phyloP scores from a whole-genome alignment of 495 filamentous ascomycete species.

The Penicillium bialowiezense region DNA sequence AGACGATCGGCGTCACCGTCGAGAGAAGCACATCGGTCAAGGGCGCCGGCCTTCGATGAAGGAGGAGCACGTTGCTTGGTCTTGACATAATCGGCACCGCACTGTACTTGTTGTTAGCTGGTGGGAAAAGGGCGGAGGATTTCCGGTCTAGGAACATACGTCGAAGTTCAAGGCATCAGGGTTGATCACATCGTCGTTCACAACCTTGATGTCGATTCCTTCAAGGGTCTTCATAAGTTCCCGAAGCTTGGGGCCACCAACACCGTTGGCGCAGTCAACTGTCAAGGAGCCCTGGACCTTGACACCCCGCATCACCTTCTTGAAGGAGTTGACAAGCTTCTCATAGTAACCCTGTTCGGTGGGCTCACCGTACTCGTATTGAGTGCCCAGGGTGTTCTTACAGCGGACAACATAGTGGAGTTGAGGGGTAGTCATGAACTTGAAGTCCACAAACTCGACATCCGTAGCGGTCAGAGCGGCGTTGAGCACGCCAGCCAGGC shows the following conservation, averaged over 20 bases:
- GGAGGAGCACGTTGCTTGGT: conserved; percentile 91
- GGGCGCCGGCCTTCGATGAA: conserved; percentile 66
- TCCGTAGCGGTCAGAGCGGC: conserved; percentile 74
- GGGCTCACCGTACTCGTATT: conserved; percentile 79
- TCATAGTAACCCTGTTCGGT: conserved; percentile 92
- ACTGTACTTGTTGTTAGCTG: conserved; percentile 49
- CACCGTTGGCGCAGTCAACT: conserved; percentile 95
- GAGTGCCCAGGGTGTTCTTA: conserved; percentile 82
- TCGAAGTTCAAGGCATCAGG: conserved; percentile 86
- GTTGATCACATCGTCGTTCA: conserved; percentile 87
- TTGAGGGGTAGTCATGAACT: conserved; percentile 89
- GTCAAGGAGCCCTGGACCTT: conserved; percentile 69
- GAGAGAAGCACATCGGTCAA: conserved; percentile 85
- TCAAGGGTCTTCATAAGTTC: conserved; percentile 84
- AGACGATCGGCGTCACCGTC: conserved; percentile 95
- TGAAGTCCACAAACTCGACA: conserved; percentile 73
- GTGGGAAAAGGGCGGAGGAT: neutral
- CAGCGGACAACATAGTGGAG: conserved; percentile 94
- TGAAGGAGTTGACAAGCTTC: conserved; percentile 80
- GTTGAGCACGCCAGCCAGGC: conserved; percentile 70
- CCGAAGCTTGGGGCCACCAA: conserved; percentile 87
- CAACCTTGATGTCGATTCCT: conserved; percentile 74
- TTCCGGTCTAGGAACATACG: conserved; percentile 47
- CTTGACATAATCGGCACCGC: conserved; percentile 96
- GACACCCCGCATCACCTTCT: conserved; percentile 70